phyloP scores from a whole-genome alignment of 805 yeast genomes.

The Nakazawaea anatomiae region DNA sequence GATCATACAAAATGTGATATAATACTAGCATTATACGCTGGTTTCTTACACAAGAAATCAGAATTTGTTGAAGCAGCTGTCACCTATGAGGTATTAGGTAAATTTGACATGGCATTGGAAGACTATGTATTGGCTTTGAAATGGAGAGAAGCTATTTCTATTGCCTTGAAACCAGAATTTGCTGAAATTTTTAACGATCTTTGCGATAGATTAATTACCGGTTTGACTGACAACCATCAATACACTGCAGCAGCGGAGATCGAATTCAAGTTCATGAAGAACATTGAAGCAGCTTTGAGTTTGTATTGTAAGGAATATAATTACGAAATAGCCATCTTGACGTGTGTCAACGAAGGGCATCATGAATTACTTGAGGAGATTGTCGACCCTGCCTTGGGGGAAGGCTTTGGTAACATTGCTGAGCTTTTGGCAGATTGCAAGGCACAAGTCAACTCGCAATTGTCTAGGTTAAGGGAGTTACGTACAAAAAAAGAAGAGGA shows the following conservation, averaged over 20 bases:
- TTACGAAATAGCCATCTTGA: constrained; percentile 71
- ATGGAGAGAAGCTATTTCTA: constrained; percentile 81
- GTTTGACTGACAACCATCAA: constrained; percentile 61
- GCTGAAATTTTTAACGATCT: constrained; percentile 35
- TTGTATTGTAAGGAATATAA: constrained; percentile 69
- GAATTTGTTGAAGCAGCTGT: constrained; percentile 72
- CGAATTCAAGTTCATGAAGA: constrained; percentile 53
- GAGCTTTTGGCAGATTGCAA: constrained; percentile 93
- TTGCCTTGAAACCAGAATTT: constrained; percentile 39
- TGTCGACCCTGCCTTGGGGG: constrained; percentile 72
- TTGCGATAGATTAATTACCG: constrained; percentile 54
- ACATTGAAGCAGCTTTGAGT: constrained; percentile 56
- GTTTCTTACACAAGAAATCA: constrained; percentile 46
- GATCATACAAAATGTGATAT: constrained; percentile 46
- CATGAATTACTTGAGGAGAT: constrained; percentile 46
- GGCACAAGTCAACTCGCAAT: constrained; percentile 78
- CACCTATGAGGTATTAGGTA: constrained; percentile 63
- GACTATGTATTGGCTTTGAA: constrained; percentile 62
- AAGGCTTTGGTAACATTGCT: constrained; percentile 82
- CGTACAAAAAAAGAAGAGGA: constrained; percentile 78
- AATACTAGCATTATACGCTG: constrained; percentile 60
- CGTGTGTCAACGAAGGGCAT: constrained; percentile 41
- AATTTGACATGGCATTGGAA: constrained; percentile 57
- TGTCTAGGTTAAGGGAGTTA: constrained; percentile 76
- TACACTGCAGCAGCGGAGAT: constrained; percentile 80